Evolutionary conservation across 495 filamentous ascomycete genomes (phyloP), one percentile per base, ranked within the genome.

Genomic region (Aspergillus sclerotiicarbonarius): DNA sequence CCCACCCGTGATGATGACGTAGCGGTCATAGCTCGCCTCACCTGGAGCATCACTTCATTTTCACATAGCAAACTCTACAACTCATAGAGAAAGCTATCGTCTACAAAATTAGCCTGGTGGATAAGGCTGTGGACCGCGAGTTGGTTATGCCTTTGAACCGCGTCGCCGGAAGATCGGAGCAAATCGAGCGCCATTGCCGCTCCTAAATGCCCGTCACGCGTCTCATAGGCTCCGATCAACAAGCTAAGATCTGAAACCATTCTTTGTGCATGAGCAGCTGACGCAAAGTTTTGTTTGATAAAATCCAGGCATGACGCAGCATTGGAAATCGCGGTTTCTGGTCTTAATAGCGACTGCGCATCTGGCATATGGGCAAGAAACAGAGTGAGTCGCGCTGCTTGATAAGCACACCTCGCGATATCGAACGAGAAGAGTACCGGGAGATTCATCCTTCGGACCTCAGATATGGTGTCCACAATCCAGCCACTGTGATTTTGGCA

Each of bases 81-180:
- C 18, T 47, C 16, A 47, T 47, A 47, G 9, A 47, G 18, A 47
- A 62, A 66, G 6, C 57, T 56, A 18, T 58, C 63, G 55, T 62
- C 63, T 20, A 62, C 51, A 58, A 62, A 66, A 39, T 60, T 54
- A 13, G 63, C 63, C 54, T 66, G 63, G 32, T 56, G 56, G 6
- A 66, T 39, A 18, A 66, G 51, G 18, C 60, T 66, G 37, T 60
- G 57, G 4, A 66, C 53, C 6, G 63, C 60, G 10, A 66, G 51
- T 45, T 62, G 56, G 39, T 53, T 51, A 46, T 66, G 57, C 16
- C 63, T 44, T 32, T 66, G 10, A 47, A 47, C 7, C 19, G 18
- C 45, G 21, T 47, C 18, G 9, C 45, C 45, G 4, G 45, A 21
- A 10, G 19, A 25, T 21, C 45, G 45, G 21, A 21, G 6, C 4